Percentiles rank a stretch among this genome's conserved stretches.
Conservation (phyloP, 805 yeast species). For the Wickerhamiella nectarea region DNA sequence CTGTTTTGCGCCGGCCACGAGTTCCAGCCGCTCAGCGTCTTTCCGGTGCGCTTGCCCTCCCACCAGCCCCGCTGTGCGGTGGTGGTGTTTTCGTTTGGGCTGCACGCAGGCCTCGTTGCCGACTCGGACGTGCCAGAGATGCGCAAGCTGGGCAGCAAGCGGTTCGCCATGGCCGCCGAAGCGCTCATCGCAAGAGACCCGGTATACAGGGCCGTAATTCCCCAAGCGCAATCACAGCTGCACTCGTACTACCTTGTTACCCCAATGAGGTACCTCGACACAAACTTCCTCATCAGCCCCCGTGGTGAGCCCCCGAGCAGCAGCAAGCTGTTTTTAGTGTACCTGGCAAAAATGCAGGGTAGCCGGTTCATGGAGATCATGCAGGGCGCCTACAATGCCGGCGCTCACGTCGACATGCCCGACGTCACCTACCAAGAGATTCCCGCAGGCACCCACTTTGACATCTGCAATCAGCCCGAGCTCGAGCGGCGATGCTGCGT, state of each 20-base stretch:
- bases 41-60: constrained; percentile 33
- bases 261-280: constrained; percentile 43
- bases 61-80: constrained; percentile 28
- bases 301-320: constrained; percentile 33
- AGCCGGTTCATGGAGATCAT: constrained; percentile 40
- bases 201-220: constrained; percentile 34
- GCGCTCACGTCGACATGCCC: constrained; percentile 38
- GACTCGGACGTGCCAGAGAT: constrained; percentile 60
- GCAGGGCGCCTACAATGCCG: constrained; percentile 42
- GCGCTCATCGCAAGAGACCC: constrained; percentile 39
- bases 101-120: constrained; percentile 76
- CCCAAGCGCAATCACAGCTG: constrained; percentile 9
- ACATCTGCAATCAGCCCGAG: constrained; percentile 22
- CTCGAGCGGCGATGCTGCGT: constrained; percentile 43
- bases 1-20: constrained; percentile 14
- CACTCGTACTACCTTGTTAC: constrained; percentile 51
- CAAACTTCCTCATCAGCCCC: constrained; percentile 52
- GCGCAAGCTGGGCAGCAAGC: constrained; percentile 45
- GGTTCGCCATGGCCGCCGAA: constrained; percentile 60
- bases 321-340: constrained; percentile 33
- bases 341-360: constrained; percentile 29
- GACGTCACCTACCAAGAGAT: constrained; percentile 36
- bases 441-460: constrained; percentile 9
- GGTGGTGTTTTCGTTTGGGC: constrained; percentile 72
- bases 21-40: constrained; percentile 32